Evolutionary conservation across 495 filamentous ascomycete species (phyloP), one percentile per base, ranked within the genome.

Genomic region (Tuber aestivum): DNA sequence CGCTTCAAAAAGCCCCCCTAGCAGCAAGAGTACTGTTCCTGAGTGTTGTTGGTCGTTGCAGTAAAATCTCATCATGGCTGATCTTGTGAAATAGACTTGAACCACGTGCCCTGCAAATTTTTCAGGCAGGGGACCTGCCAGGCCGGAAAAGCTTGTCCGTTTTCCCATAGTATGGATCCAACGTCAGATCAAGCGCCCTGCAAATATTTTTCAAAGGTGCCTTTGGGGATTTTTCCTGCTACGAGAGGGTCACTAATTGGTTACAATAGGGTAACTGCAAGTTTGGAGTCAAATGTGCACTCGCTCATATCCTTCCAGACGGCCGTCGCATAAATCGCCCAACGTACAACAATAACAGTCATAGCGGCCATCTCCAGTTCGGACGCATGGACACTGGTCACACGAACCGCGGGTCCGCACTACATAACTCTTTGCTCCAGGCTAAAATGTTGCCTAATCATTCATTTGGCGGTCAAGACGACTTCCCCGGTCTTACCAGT

Each of bases 41-140:
- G 32, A 70, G 68, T 35, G 4, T 65, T 65, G 56, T 65, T 32
- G 56, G 56, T 65, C 56, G 56, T 65, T 65, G 50, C 42, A 73
- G 5, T 40, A 5, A 69, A 32, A 40, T 56, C 41, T 72, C 69
- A 42, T 70, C 32, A 50, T 74, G 70, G 41, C 77, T 80, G 73
- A 80, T 41, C 40, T 23, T 50, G 77, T 70, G 44, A 48, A 69
- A 48, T 83, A 99, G 95, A 97, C 83, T 96, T 97, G 23, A 94
- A 94, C 71, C 95, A 98, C 86, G 95, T 99, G 56, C 95, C 95
- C 27, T 99, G 95, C 92, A 98, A 98, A 87, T 99, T 99, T 90
- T 99, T 94, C 85, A 90, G 93, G 70, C 92, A 97, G 85, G 95
- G 95, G 82, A 91, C 92, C 82, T 99, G 95, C 85, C 95, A 97